phyloP scores from a whole-genome alignment of 2,329 filamentous ascomycete genomes.

The Cladophialophora psammophila region DNA sequence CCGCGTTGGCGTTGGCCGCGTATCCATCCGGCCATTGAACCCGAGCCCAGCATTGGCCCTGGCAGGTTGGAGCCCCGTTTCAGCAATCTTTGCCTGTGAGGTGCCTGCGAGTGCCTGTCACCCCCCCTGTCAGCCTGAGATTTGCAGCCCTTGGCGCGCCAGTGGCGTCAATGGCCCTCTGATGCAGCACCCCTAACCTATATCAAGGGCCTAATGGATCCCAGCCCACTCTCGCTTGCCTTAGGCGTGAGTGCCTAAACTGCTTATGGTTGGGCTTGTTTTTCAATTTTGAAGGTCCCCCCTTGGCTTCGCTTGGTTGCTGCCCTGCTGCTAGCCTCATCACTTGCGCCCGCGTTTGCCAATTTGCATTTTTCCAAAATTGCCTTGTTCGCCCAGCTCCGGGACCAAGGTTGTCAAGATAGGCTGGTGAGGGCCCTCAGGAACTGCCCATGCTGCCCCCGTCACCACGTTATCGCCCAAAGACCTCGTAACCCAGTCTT shows the following conservation, averaged over 20 bases:
- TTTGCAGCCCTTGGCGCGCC: conserved; percentile 1
- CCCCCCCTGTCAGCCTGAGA: background rate
- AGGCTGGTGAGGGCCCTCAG: background rate
- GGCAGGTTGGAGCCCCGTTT: conserved; percentile 8
- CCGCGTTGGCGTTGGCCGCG: background rate
- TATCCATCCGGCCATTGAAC: background rate
- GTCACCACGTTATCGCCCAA: background rate
- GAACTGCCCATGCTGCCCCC: background rate
- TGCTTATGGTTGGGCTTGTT: background rate
- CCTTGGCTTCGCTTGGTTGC: background rate
- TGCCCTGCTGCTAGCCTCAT: conserved; percentile 6
- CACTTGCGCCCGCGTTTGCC: background rate
- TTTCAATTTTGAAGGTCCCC: background rate
- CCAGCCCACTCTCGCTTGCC: conserved; percentile 2
- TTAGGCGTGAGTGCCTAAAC: background rate
- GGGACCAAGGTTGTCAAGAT: background rate
- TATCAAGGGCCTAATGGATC: background rate
- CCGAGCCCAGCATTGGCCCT: background rate
- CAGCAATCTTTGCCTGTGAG: conserved; percentile 5
- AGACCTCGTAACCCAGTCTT: conserved; percentile 2
- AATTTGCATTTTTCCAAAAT: conserved; percentile 6
- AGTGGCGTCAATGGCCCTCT: background rate
- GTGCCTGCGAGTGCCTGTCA: background rate
- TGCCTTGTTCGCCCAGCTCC: conserved; percentile 1
- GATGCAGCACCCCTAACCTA: background rate